Conservation (phyloP, 2,329 filamentous ascomycete genomes). For the Colletotrichum neosansevieriae region DNA sequence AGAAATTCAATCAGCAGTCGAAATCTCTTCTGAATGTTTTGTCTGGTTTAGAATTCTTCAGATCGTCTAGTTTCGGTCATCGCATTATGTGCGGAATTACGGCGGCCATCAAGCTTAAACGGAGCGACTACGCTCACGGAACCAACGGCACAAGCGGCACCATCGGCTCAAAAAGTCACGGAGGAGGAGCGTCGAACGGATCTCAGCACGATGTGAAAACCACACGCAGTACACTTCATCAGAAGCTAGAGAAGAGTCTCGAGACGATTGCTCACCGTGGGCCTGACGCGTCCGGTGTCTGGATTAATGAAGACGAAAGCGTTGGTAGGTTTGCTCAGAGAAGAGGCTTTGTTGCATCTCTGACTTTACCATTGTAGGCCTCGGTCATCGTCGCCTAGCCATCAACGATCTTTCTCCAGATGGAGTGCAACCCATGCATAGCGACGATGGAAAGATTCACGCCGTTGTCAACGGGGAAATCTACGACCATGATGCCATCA, state of each 20-base stretch:
- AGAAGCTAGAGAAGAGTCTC: conserved; percentile 23
- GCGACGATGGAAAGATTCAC: conserved; percentile 54
- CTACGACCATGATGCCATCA: conserved; percentile 63
- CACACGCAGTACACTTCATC: background rate
- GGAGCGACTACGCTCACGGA: background rate
- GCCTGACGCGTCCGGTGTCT: conserved; percentile 47
- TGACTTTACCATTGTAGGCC: conserved; percentile 38
- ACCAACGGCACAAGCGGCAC: background rate
- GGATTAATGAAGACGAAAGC: conserved; percentile 41
- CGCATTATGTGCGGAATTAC: conserved; percentile 36
- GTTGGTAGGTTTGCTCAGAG: conserved; percentile 19
- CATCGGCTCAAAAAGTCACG: background rate
- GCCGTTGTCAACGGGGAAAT: conserved; percentile 70
- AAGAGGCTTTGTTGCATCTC: background rate
- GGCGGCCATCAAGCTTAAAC: conserved; percentile 11
- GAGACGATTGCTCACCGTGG: conserved; percentile 46
- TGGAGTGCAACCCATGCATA: conserved; percentile 61
- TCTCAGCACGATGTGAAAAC: background rate
- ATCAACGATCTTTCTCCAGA: conserved; percentile 63
- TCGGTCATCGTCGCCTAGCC: conserved; percentile 63
- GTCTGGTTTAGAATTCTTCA: background rate
- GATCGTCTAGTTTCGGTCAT: background rate
- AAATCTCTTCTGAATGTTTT: too few relatives aligned
- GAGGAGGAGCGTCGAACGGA: background rate
- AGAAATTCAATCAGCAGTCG: too few relatives aligned